Conservation (phyloP, 352 stramenopile genomes). For the Phytophthora ramorum region DNA sequence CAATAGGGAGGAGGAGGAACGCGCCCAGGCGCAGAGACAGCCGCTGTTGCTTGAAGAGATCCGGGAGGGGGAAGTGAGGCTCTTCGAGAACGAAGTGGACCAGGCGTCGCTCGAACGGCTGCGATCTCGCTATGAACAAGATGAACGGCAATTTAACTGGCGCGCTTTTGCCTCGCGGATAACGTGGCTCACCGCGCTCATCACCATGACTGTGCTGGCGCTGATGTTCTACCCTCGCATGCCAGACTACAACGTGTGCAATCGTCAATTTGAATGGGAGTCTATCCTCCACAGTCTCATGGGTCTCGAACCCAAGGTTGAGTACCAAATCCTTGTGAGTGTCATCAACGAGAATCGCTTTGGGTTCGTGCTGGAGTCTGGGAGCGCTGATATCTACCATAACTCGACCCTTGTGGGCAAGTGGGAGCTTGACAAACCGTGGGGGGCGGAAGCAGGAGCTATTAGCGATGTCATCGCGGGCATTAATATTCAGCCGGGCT, state of each 20-base stretch:
- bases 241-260: constrained; percentile 91
- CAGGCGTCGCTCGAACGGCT: constrained; percentile 60
- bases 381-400: constrained; percentile 84
- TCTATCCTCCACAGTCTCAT: constrained; percentile 84
- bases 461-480: constrained; percentile 83
- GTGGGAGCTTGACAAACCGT: constrained; percentile 75
- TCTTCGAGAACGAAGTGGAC: constrained; percentile 73
- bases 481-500: constrained; percentile 77
- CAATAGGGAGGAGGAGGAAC: constrained; percentile 45
- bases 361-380: constrained; percentile 81
- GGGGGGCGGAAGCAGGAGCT: constrained; percentile 68
- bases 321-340: constrained; percentile 88
- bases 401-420: constrained; percentile 70
- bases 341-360: constrained; percentile 92
- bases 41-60: constrained; percentile 59
- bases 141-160: constrained; percentile 58
- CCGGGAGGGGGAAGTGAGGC: constrained; percentile 54
- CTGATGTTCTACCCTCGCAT: constrained; percentile 91
- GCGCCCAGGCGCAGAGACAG: constrained; percentile 48
- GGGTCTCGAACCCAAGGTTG: constrained; percentile 78
- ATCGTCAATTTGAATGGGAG: constrained; percentile 89
- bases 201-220: constrained; percentile 68
- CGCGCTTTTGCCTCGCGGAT: constrained; percentile 58
- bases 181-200: constrained; percentile 57
- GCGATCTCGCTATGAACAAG: constrained; percentile 46